Percentiles rank a stretch among this genome's conserved stretches.
Evolutionary conservation across 495 filamentous ascomycete genomes (phyloP).

Genomic region (Xylaria bambusicola): DNA sequence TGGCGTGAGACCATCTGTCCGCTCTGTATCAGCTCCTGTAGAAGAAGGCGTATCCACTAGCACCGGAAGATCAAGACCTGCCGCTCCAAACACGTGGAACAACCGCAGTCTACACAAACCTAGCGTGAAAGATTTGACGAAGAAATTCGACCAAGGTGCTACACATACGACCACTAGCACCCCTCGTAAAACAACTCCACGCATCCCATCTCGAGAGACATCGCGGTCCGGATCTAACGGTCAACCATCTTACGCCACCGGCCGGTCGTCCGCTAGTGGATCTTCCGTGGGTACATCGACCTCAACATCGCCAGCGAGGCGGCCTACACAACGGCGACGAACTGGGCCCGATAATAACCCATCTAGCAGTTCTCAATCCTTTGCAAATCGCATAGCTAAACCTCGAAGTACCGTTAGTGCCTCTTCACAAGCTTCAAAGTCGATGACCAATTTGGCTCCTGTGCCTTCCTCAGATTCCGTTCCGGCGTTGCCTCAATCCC

Average conservation of each 20-base stretch:
- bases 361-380: conserved; percentile 52
- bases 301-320: conserved; percentile 26
- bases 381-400: conserved; percentile 53
- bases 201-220: conserved; percentile 35
- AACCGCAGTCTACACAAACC: conserved; percentile 35
- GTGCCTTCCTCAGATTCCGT: conserved; percentile 26
- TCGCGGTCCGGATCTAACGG: conserved; percentile 30
- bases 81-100: conserved; percentile 27
- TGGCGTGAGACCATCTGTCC: conserved; percentile 34
- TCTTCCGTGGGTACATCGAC: conserved; percentile 28
- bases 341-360: conserved; percentile 43
- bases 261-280: conserved; percentile 40
- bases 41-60: conserved; percentile 37
- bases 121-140: conserved; percentile 58
- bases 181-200: conserved; percentile 36
- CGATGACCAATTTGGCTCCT: conserved; percentile 45
- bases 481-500: conserved; percentile 27
- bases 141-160: conserved; percentile 52
- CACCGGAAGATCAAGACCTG: conserved; percentile 33
- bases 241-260: conserved; percentile 35
- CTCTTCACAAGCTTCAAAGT: conserved; percentile 47
- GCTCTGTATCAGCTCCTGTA: conserved; percentile 54
- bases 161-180: conserved; percentile 26
- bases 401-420: conserved; percentile 41
- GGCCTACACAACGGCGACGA: conserved; percentile 44